Percentiles rank a stretch among this genome's conserved stretches.
Conservation (phyloP, 495 filamentous ascomycete genomes). For the Elasticomyces elasticus region DNA sequence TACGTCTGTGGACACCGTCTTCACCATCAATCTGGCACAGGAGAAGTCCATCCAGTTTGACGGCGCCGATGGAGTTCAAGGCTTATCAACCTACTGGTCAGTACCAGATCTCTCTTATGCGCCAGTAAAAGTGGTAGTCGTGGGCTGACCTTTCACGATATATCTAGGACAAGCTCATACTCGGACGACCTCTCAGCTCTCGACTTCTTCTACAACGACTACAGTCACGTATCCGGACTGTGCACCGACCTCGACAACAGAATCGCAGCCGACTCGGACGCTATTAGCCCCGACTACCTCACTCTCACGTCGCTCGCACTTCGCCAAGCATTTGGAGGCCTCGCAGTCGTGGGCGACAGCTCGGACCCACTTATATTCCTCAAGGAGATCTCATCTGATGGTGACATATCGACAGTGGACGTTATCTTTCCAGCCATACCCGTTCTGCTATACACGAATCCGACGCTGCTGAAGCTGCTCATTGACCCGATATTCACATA, state of each 20-base stretch:
- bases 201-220: slow-evolving; percentile 52
- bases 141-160: background rate
- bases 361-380: slow-evolving; percentile 27
- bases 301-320: slow-evolving; percentile 28
- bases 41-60: slow-evolving; percentile 44
- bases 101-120: no score
- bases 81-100: slow-evolving; percentile 45
- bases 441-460: slow-evolving; percentile 29
- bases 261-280: slow-evolving; percentile 40
- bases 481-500: slow-evolving; percentile 31
- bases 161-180: slow-evolving; percentile 39
- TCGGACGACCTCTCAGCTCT: slow-evolving; percentile 40
- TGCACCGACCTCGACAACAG: slow-evolving; percentile 38
- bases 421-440: slow-evolving; percentile 31
- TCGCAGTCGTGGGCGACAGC: slow-evolving; percentile 21
- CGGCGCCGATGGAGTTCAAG: slow-evolving; percentile 30
- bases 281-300: slow-evolving; percentile 30
- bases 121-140: no score
- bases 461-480: slow-evolving; percentile 21
- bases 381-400: slow-evolving; percentile 32
- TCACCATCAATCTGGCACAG: slow-evolving; percentile 46
- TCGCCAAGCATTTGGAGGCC: slow-evolving; percentile 29
- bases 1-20: slow-evolving; percentile 34
- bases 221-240: slow-evolving; percentile 26
- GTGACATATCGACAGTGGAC: slow-evolving; percentile 33